Evolutionary conservation across 2,329 filamentous ascomycete species (phyloP), one percentile per base, ranked within the genome.

Genomic region (Aciculosporium take): DNA sequence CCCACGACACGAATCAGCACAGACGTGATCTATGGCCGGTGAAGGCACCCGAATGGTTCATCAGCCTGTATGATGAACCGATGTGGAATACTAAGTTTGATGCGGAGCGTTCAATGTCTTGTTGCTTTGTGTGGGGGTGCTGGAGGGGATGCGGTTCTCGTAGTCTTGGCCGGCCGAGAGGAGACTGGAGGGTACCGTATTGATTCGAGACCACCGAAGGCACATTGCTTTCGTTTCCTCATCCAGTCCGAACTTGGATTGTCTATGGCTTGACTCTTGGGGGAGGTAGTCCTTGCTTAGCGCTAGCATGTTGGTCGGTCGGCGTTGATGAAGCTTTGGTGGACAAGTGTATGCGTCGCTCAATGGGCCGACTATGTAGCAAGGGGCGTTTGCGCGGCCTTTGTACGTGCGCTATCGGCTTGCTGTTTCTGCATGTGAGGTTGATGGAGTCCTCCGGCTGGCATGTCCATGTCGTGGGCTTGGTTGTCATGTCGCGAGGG

Each of bases 401-500:
- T 53, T 61, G 66, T 64, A 35, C 66, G 63, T 1, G 52, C 52
- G 46, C 65, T 65, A 37, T 66, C 64, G 5, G 60, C 54, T 21
- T 57, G 52, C 30, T 62, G 57, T 39, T 56, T 61, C 20, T 46
- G 48, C 15, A 48, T 55, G 1, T 63, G 57, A 15, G 61, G 41
- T 4, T 55, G 45, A 31, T 52, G 51, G 29, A 65, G 39, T 28
- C 53, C 48, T n/a, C n/a, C n/a, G n/a, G n/a, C 27, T 51, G 56
- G 25, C 63, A 54, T 37, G 52, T 56, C 13, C 42, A 41, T 3
- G 56, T 49, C 58, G 65, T 65, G n/a, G n/a, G n/a, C 12, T 54
- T 44, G 3, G 38, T 39, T 38, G 56, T 59, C 20, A 58, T 54
- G 1, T 51, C 50, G 21, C 51, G 49, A 10, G 61, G 20, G n/a